These are phyloP conservation scores for Tuber brumale DNA, from an alignment of 495 filamentous ascomycete species.

Conservation along the genomic window DNA sequence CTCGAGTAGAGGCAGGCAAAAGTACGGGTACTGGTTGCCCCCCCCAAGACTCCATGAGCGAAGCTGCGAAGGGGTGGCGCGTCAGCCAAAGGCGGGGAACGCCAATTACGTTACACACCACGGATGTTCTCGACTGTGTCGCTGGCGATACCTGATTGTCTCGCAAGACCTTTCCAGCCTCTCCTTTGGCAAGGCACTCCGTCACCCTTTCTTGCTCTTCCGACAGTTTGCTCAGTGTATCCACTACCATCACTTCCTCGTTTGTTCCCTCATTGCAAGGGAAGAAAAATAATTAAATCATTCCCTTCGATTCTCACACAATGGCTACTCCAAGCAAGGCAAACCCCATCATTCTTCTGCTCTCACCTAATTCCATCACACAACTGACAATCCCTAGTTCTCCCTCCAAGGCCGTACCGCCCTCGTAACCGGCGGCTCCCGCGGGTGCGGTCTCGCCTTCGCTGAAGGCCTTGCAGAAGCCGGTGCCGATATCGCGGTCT, in stretches of 20 bases:
- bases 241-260: background rate
- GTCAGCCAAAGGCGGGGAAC: no score
- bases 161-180: background rate
- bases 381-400: constrained; percentile 68
- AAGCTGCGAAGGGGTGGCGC: no score
- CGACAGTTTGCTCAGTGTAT: background rate
- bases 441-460: constrained; percentile 62
- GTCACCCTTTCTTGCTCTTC: background rate
- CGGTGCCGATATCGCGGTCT: constrained; percentile 41
- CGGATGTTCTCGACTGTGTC: background rate
- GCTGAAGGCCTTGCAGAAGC: constrained; percentile 41
- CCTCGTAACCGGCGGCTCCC: constrained; percentile 84
- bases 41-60: no score
- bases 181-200: background rate
- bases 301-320: background rate
- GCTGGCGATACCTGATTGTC: background rate
- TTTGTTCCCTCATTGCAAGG: background rate
- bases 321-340: background rate
- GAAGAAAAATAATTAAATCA: background rate
- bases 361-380: background rate
- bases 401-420: constrained; percentile 82
- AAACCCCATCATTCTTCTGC: background rate
- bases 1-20: no score
- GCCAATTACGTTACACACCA: background rate
- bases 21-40: no score